Percentiles rank a stretch among this genome's conserved stretches.
Evolutionary conservation across 2,329 filamentous ascomycete genomes (phyloP).

Genomic region (Colletotrichum melonis): DNA sequence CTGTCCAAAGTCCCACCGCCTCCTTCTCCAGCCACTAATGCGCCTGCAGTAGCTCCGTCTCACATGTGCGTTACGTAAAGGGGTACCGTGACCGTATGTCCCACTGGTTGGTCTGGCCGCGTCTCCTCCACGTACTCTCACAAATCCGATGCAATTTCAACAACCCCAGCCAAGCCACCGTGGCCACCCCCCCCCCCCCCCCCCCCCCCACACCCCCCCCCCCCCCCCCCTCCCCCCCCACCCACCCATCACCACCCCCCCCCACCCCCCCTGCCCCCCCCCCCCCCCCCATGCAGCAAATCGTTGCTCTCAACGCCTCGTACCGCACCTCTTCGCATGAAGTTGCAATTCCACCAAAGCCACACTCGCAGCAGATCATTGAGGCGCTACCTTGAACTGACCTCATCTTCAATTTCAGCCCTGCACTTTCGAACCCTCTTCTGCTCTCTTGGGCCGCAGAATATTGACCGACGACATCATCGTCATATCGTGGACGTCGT

Average conservation of each 20-base stretch:
- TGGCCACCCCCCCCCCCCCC: background rate
- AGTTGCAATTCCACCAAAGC: conserved; percentile 33
- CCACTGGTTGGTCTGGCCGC: background rate
- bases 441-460: background rate
- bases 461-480: background rate
- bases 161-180: background rate
- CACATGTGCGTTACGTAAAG: conserved; percentile 24
- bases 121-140: conserved; percentile 23
- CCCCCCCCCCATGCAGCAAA: background rate
- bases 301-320: background rate
- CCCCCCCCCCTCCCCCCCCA: no score
- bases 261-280: no score
- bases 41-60: background rate
- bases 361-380: conserved; percentile 34
- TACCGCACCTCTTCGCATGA: conserved; percentile 27
- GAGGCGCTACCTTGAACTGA: conserved; percentile 28
- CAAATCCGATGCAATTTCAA: conserved; percentile 31
- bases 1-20: conserved; percentile 1
- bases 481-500: background rate
- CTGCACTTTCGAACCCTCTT: background rate
- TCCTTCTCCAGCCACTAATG: background rate
- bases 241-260: no score
- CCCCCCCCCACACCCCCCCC: no score
- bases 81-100: conserved; percentile 15
- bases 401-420: conserved; percentile 24